These are phyloP conservation scores for Kwoniella pini DNA, from an alignment of 768 basidiomycete genomes.

Conservation along the genomic window DNA sequence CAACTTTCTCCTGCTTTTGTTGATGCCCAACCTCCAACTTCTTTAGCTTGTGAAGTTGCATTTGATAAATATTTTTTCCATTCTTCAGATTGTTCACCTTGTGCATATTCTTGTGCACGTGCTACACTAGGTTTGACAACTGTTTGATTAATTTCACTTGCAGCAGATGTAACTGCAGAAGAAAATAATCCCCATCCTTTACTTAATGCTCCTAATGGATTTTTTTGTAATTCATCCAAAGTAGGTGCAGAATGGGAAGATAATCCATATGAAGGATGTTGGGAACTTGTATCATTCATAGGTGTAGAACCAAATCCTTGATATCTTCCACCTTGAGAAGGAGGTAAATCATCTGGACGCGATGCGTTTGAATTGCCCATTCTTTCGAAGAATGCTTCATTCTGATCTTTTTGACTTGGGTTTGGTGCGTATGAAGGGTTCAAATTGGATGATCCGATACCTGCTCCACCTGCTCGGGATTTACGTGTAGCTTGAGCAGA, in stretches of 20 bases:
- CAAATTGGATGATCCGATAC: slow-evolving; percentile 57
- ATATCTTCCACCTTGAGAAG: slow-evolving; percentile 88
- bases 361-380: slow-evolving; percentile 79
- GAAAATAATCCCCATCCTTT: slow-evolving; percentile 98
- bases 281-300: slow-evolving; percentile 58
- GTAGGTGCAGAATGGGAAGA: slow-evolving; percentile 80
- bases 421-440: slow-evolving; percentile 63
- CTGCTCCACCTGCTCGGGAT: slow-evolving; percentile 67
- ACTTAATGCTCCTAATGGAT: slow-evolving; percentile 77
- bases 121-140: slow-evolving; percentile 89
- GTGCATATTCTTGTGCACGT: slow-evolving; percentile 58
- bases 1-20: slow-evolving; percentile 48
- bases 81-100: slow-evolving; percentile 20
- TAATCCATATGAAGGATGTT: slow-evolving; percentile 69
- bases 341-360: slow-evolving; percentile 76
- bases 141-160: slow-evolving; percentile 74
- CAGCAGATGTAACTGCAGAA: slow-evolving; percentile 68
- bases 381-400: slow-evolving; percentile 81
- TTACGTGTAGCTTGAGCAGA: slow-evolving; percentile 84
- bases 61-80: slow-evolving; percentile 35
- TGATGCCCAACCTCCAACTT: slow-evolving; percentile 39
- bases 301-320: slow-evolving; percentile 88
- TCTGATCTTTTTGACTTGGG: slow-evolving; percentile 62
- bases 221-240: slow-evolving; percentile 77
- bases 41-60: slow-evolving; percentile 24